Evolutionary conservation across 805 yeast species (phyloP).

Genomic region (Torulaspora microellipsoides): DNA sequence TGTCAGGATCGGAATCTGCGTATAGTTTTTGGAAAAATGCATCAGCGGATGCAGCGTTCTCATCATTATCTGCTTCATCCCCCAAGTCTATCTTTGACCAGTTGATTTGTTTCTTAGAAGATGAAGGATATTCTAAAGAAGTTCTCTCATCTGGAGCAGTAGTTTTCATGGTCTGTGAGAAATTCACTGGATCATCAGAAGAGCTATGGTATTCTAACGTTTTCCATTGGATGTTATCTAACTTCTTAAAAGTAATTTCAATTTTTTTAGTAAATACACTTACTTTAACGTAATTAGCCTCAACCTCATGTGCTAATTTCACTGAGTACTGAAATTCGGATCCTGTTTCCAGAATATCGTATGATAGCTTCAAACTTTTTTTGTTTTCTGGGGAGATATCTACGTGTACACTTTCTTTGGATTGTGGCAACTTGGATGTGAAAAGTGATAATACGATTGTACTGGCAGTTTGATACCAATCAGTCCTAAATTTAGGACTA

Average conservation of each 20-base stretch:
- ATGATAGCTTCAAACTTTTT: conserved; percentile 34
- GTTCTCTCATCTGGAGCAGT: not conserved
- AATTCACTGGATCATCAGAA: not conserved
- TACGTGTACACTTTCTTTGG: conserved; percentile 36
- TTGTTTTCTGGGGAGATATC: conserved; percentile 38
- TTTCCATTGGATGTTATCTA: conserved; percentile 47
- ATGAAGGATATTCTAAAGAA: conserved; percentile 49
- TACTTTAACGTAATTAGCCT: conserved; percentile 40
- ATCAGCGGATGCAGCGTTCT: conserved; percentile 47
- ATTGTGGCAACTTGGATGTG: conserved; percentile 54
- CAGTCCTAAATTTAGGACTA: conserved; percentile 40
- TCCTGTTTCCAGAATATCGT: conserved; percentile 26
- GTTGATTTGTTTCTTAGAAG: conserved; percentile 57
- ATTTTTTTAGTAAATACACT: conserved; percentile 66
- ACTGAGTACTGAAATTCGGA: conserved; percentile 57
- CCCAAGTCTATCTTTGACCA: conserved; percentile 59
- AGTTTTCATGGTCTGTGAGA: not conserved
- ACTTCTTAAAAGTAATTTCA: conserved; percentile 60
- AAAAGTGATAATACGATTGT: conserved; percentile 64
- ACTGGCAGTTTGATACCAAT: conserved; percentile 66
- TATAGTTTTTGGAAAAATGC: conserved; percentile 74
- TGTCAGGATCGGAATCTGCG: conserved; percentile 79
- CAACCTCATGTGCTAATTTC: conserved; percentile 50
- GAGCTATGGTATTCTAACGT: conserved; percentile 32
- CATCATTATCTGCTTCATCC: conserved; percentile 43